Conservation (phyloP, 768 basidiomycete genomes). For the Suillus plorans region DNA sequence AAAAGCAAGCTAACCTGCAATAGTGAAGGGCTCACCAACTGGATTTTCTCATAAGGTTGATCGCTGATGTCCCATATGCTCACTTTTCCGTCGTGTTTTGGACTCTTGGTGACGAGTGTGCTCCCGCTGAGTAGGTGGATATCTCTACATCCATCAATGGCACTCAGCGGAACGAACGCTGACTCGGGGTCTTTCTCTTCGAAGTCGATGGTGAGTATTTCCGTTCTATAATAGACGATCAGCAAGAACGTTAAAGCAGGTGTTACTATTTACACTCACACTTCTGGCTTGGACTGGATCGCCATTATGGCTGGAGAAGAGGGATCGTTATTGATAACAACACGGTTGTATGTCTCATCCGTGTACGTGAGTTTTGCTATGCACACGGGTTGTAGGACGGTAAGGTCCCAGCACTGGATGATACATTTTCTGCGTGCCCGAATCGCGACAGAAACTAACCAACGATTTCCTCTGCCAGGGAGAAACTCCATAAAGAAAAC, state of each 20-base stretch:
- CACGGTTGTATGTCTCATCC: constrained; percentile 37
- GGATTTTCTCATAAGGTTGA: constrained; percentile 28
- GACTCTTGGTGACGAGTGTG: constrained; percentile 37
- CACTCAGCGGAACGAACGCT: constrained; percentile 34
- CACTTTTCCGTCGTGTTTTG: constrained; percentile 27
- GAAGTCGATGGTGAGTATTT: constrained; percentile 42
- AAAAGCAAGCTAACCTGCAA: constrained; percentile 25
- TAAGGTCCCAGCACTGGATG: constrained; percentile 61
- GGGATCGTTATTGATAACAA: constrained; percentile 45
- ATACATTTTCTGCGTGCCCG: constrained; percentile 27
- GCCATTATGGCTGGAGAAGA: constrained; percentile 37
- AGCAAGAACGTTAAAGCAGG: neutral
- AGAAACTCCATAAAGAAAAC: constrained; percentile 50
- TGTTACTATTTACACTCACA: constrained; percentile 26
- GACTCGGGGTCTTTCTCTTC: constrained; percentile 33
- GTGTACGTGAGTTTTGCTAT: constrained; percentile 38
- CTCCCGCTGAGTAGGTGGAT: constrained; percentile 38
- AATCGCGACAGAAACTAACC: constrained; percentile 46
- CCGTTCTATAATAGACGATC: constrained; percentile 31
- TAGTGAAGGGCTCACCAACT: constrained; percentile 37
- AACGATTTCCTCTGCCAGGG: constrained; percentile 39
- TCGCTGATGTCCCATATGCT: constrained; percentile 37
- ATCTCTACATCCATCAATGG: constrained; percentile 33
- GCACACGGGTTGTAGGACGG: constrained; percentile 32
- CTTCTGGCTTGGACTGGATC: constrained; percentile 35